phyloP scores from a whole-genome alignment of 2,329 filamentous ascomycete species.

The Blastomyces gilchristii region DNA sequence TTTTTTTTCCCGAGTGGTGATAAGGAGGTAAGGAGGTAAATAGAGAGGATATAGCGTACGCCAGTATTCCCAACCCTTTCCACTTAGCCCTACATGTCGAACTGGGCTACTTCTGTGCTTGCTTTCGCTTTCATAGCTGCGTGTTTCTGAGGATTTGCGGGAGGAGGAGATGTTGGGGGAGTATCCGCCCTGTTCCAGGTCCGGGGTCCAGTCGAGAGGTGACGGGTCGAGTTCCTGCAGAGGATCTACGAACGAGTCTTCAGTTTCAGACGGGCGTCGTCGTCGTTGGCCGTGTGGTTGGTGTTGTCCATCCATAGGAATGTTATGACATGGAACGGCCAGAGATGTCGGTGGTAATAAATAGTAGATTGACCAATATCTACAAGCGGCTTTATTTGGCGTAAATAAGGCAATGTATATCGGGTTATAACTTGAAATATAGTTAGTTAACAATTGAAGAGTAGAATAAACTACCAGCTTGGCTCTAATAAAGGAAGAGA shows the following conservation, averaged over 20 bases:
- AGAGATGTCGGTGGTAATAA: neutral
- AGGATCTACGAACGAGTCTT: neutral
- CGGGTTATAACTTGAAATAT: neutral
- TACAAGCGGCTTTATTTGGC: neutral
- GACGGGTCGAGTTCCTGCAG: conserved; percentile 72
- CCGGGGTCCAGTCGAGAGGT: conserved; percentile 50
- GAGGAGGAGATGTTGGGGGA: conserved; percentile 17
- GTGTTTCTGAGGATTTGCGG: neutral
- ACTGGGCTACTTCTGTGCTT: neutral
- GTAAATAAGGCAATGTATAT: neutral
- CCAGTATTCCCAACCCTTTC: conserved; percentile 66
- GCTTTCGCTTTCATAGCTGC: conserved; percentile 13
- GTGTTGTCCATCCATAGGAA: neutral
- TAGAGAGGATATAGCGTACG: conserved; percentile 40
- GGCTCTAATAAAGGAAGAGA: too few species aligned
- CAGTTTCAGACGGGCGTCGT: neutral
- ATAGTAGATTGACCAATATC: neutral
- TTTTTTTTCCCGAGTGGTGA: too few species aligned
- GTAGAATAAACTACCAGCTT: too few species aligned
- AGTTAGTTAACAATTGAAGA: neutral
- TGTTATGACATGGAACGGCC: neutral
- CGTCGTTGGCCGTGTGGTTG: too few species aligned
- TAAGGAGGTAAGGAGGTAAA: neutral
- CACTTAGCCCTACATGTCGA: conserved; percentile 45
- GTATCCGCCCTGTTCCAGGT: conserved; percentile 44